These are phyloP conservation scores for Ogataea haglerorum DNA, from an alignment of 805 yeast species.

Conservation along the genomic window DNA sequence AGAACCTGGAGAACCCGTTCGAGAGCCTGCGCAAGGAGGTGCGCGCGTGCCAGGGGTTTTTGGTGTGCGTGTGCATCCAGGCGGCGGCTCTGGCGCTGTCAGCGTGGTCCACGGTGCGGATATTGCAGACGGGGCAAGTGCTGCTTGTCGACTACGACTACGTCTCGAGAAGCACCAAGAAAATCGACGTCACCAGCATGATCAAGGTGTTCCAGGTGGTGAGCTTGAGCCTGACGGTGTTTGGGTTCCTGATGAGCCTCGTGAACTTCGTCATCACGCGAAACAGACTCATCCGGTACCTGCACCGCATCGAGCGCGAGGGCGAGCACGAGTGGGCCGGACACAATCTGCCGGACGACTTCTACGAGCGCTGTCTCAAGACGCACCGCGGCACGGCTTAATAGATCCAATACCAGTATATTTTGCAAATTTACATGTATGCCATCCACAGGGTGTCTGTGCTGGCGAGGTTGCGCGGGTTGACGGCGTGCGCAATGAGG, in stretches of 20 bases:
- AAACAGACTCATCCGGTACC: slow-evolving; percentile 24
- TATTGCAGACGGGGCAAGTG: slow-evolving; percentile 13
- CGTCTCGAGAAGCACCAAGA: slow-evolving; percentile 4
- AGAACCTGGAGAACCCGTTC: slow-evolving; percentile 25
- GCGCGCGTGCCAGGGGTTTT: slow-evolving; percentile 20
- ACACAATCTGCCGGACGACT: slow-evolving; percentile 16
- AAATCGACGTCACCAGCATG: slow-evolving; percentile 21
- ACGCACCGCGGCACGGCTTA: slow-evolving; percentile 9
- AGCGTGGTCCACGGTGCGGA: slow-evolving; percentile 20
- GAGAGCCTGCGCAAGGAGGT: slow-evolving; percentile 24
- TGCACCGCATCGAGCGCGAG: slow-evolving; percentile 26
- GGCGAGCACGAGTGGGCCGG: slow-evolving; percentile 4
- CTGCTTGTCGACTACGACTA: slow-evolving; percentile 15
- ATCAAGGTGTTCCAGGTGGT: slow-evolving; percentile 24
- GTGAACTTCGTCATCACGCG: slow-evolving; percentile 24
- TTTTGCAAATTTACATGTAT: slow-evolving; percentile 50
- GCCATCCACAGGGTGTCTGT: slow-evolving; percentile 96
- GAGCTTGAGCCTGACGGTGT: slow-evolving; percentile 20
- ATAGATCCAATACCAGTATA: background rate
- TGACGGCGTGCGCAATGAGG: slow-evolving; percentile 89
- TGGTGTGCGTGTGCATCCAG: slow-evolving; percentile 20
- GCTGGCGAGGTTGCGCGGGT: slow-evolving; percentile 87
- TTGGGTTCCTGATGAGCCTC: slow-evolving; percentile 21
- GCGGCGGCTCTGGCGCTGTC: slow-evolving; percentile 20
- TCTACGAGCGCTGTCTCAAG: slow-evolving; percentile 21